Conservation (phyloP, 495 filamentous ascomycete species). For the Apodospora peruviana region DNA sequence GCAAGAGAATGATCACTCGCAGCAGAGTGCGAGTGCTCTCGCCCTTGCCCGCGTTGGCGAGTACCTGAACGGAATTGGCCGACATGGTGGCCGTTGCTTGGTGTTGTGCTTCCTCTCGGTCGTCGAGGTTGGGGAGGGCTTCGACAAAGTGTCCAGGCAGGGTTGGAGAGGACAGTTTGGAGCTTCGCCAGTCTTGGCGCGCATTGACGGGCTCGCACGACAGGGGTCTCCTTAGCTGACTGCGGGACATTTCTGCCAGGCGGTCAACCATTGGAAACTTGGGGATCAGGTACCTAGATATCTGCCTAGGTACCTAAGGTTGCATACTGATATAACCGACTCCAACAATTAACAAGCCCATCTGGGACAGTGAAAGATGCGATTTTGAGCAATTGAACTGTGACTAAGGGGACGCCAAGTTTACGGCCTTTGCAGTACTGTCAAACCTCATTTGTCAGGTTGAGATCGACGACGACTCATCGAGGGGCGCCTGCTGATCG, state of each 20-base stretch:
- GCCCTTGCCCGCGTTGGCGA: constrained; percentile 40
- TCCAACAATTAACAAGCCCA: too few species aligned
- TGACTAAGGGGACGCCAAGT: too few species aligned
- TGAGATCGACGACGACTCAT: too few species aligned
- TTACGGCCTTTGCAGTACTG: too few species aligned
- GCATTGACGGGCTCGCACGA: constrained; percentile 7
- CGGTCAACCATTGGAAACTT: constrained; percentile 1
- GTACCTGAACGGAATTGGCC: constrained; percentile 29
- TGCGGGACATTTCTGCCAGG: constrained; percentile 13
- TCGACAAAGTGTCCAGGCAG: constrained; percentile 15
- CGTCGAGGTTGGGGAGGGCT: constrained; percentile 17
- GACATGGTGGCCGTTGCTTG: constrained; percentile 31
- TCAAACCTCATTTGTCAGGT: too few species aligned
- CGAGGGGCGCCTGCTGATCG: too few species aligned
- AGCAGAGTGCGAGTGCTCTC: constrained; percentile 78
- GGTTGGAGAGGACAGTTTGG: constrained; percentile 39
- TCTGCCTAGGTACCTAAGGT: background rate
- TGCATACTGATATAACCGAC: too few species aligned
- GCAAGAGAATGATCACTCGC: constrained; percentile 83
- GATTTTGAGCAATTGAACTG: too few species aligned
- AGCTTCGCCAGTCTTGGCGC: constrained; percentile 30
- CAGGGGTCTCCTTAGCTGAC: constrained; percentile 9
- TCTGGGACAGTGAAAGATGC: too few species aligned
- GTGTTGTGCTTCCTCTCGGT: constrained; percentile 27
- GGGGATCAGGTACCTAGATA: background rate